A percentile compares a stretch with the other conserved stretches of the same genome.
These are phyloP conservation scores for Willaertia magna DNA, from an alignment of 208 protist species.

Conservation along the genomic window DNA sequence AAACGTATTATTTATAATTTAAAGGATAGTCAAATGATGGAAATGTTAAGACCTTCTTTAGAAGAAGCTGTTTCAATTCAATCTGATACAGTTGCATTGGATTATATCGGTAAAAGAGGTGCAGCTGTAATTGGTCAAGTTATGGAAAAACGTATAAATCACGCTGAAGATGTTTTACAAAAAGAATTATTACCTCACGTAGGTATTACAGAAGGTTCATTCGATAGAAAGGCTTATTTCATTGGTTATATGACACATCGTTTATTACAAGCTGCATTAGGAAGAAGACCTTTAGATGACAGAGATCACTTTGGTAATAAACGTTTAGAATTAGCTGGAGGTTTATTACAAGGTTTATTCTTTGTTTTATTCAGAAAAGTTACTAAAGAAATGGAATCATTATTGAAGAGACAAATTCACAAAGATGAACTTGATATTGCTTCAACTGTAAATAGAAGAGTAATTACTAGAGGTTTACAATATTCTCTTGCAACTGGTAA, in stretches of 20 bases:
- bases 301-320: conserved; percentile 89
- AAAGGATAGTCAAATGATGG: conserved; percentile 65
- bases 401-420: neutral
- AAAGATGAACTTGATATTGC: neutral
- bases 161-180: conserved; percentile 82
- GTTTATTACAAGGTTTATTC: conserved; percentile 65
- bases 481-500: conserved; percentile 95
- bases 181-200: conserved; percentile 75
- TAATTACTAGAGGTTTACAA: conserved; percentile 64
- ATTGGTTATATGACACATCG: conserved; percentile 71
- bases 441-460: conserved; percentile 9
- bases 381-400: conserved; percentile 35
- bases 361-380: conserved; percentile 51
- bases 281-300: conserved; percentile 63
- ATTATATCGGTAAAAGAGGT: conserved; percentile 87
- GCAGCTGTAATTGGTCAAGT: conserved; percentile 38
- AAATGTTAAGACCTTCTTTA: conserved; percentile 84
- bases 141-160: conserved; percentile 63
- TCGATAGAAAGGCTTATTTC: conserved; percentile 68
- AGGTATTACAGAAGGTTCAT: conserved; percentile 58
- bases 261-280: conserved; percentile 54
- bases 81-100: conserved; percentile 61
- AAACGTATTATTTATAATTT: conserved; percentile 77
- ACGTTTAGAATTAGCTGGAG: conserved; percentile 77
- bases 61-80: conserved; percentile 64